Evolutionary conservation across 257 asterid species (phyloP).

Genomic region (Ligustrum vulgare): DNA sequence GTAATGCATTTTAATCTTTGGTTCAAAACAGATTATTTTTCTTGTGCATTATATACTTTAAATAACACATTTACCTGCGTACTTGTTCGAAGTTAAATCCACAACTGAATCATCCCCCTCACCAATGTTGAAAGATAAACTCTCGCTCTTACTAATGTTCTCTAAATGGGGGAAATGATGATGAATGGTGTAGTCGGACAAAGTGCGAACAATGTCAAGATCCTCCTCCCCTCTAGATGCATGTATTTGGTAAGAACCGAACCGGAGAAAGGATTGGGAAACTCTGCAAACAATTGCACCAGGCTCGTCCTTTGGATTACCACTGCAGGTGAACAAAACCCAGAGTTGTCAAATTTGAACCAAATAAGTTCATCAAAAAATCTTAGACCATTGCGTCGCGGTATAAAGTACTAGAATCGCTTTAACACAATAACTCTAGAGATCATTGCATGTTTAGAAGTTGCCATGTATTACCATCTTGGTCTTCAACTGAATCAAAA

Average conservation of each 20-base stretch:
- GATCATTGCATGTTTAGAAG: background rate
- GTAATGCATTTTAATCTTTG: background rate
- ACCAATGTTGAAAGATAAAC: constrained; percentile 81
- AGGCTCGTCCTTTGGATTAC: constrained; percentile 95
- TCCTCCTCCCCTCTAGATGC: constrained; percentile 69
- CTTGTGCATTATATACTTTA: background rate
- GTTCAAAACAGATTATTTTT: background rate
- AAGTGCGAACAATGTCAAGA: constrained; percentile 67
- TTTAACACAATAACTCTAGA: background rate
- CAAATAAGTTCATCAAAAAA: background rate
- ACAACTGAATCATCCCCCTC: constrained; percentile 81
- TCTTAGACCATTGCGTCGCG: background rate
- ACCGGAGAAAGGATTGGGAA: constrained; percentile 88
- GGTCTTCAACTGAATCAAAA: background rate
- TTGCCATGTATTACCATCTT: background rate
- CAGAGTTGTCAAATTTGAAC: background rate
- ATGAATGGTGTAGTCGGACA: constrained; percentile 84
- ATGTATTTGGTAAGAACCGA: constrained; percentile 95
- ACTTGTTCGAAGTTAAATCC: constrained; percentile 95
- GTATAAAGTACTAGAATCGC: background rate
- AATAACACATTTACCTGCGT: constrained; percentile 62
- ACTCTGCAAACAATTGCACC: constrained; percentile 98
- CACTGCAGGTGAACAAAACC: constrained; percentile 55
- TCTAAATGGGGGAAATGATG: constrained; percentile 88
- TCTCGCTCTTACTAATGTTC: constrained; percentile 74